Conservation (phyloP, 768 basidiomycete species). For the Sarcomyxa edulis region DNA sequence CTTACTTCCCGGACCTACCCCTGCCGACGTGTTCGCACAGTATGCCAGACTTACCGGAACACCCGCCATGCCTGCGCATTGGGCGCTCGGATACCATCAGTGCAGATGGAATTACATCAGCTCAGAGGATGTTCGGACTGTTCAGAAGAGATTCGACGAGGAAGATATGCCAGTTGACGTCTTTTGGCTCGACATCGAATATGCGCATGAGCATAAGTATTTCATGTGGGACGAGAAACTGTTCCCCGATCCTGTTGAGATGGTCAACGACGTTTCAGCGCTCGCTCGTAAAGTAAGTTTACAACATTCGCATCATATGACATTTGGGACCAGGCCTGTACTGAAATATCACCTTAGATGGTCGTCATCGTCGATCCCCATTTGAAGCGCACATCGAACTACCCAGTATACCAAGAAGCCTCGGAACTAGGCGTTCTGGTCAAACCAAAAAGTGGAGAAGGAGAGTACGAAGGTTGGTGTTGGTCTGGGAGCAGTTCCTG, state of each 20-base stretch:
- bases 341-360: constrained; percentile 54
- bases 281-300: constrained; percentile 71
- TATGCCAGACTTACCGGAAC: constrained; percentile 84
- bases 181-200: constrained; percentile 97
- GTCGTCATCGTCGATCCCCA: constrained; percentile 98
- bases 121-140: constrained; percentile 79
- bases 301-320: no score
- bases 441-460: constrained; percentile 73
- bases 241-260: constrained; percentile 92
- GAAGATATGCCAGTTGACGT: constrained; percentile 94
- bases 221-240: constrained; percentile 92
- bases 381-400: constrained; percentile 74
- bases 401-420: constrained; percentile 83
- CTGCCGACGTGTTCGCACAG: constrained; percentile 77
- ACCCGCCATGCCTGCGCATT: constrained; percentile 83
- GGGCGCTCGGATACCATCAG: constrained; percentile 93
- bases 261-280: constrained; percentile 86
- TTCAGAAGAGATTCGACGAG: constrained; percentile 87
- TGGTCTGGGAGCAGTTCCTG: constrained; percentile 96
- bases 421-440: constrained; percentile 78
- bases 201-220: constrained; percentile 90
- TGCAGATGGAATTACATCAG: constrained; percentile 98
- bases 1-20: constrained; percentile 87
- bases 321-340: no score
- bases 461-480: constrained; percentile 97